Evolutionary conservation across 805 yeast species (phyloP).

Genomic region (Cyberlindnera petersonii): DNA sequence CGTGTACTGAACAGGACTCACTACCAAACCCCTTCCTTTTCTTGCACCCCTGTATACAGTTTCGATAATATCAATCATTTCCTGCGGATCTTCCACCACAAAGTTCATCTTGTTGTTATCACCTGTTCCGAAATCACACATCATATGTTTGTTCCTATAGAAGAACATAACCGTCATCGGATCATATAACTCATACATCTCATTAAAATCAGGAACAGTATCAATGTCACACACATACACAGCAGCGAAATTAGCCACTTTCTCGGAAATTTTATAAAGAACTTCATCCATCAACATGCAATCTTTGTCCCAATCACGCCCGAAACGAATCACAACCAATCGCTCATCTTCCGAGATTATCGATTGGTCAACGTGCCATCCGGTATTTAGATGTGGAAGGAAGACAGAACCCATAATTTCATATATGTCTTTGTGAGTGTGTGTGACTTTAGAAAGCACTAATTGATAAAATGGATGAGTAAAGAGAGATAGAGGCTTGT

Average conservation of each 20-base stretch:
- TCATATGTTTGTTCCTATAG: constrained; percentile 89
- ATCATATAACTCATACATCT: constrained; percentile 85
- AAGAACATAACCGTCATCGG: constrained; percentile 94
- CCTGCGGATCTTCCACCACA: constrained; percentile 73
- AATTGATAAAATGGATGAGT: too few relatives aligned
- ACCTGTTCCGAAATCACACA: constrained; percentile 98
- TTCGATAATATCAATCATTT: constrained; percentile 85
- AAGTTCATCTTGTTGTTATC: constrained; percentile 93
- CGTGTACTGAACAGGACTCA: constrained; percentile 52
- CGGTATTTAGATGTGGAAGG: constrained; percentile 6
- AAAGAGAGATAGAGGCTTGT: too few relatives aligned
- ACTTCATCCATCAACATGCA: constrained; percentile 92
- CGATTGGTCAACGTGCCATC: constrained; percentile 93
- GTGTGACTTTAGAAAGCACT: too few relatives aligned
- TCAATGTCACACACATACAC: constrained; percentile 86
- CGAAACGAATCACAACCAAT: constrained; percentile 84
- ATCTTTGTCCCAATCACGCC: constrained; percentile 68
- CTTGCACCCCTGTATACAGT: constrained; percentile 86
- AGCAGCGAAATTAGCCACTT: constrained; percentile 82
- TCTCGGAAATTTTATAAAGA: constrained; percentile 73
- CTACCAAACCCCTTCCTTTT: constrained; percentile 89
- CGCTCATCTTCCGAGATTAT: constrained; percentile 81
- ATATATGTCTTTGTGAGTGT: not conserved
- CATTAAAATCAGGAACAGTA: constrained; percentile 85
- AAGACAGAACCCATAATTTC: constrained; percentile 5